These are phyloP conservation scores for Pseudogymnoascus sp. DNA, from an alignment of 2,329 filamentous ascomycete genomes.

Conservation along the genomic window DNA sequence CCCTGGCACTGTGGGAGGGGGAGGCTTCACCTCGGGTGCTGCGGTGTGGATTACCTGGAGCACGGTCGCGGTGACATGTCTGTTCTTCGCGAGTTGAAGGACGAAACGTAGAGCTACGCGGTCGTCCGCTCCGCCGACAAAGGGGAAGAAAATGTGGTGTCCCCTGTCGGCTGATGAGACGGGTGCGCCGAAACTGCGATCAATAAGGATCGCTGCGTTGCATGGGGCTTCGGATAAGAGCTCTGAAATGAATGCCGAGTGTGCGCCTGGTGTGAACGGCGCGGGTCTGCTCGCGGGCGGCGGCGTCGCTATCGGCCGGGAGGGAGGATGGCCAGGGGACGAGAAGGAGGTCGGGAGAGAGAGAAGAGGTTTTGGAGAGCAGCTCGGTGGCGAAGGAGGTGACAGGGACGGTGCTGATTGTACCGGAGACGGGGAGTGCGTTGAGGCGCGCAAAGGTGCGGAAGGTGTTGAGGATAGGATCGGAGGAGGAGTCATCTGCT, in stretches of 20 bases:
- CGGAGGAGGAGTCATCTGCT: slow-evolving; percentile 61
- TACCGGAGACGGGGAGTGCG: slow-evolving; percentile 75
- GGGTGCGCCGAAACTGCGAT: slow-evolving; percentile 57
- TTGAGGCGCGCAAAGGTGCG: slow-evolving; percentile 79
- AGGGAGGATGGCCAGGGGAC: slow-evolving; percentile 70
- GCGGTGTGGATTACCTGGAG: slow-evolving; percentile 45
- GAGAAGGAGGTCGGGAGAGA: slow-evolving; percentile 66
- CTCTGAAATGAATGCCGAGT: slow-evolving; percentile 67
- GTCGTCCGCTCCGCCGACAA: slow-evolving; percentile 79
- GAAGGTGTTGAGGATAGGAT: slow-evolving; percentile 89
- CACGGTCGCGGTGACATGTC: slow-evolving; percentile 71
- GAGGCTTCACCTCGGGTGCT: slow-evolving; percentile 17
- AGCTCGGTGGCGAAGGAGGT: slow-evolving; percentile 74
- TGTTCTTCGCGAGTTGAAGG: slow-evolving; percentile 75
- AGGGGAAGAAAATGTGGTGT: slow-evolving; percentile 82
- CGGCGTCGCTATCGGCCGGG: slow-evolving; percentile 43
- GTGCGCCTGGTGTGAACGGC: slow-evolving; percentile 55
- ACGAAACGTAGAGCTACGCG: slow-evolving; percentile 71
- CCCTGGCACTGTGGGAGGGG: not conserved
- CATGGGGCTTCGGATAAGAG: slow-evolving; percentile 58
- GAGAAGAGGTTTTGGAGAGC: slow-evolving; percentile 60
- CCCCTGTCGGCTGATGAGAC: slow-evolving; percentile 50
- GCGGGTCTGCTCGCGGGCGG: slow-evolving; percentile 30
- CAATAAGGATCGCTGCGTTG: slow-evolving; percentile 73
- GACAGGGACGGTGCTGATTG: slow-evolving; percentile 72